Conservation (phyloP, 78 protist genomes). For the Planoprotostelium fungivorum region DNA sequence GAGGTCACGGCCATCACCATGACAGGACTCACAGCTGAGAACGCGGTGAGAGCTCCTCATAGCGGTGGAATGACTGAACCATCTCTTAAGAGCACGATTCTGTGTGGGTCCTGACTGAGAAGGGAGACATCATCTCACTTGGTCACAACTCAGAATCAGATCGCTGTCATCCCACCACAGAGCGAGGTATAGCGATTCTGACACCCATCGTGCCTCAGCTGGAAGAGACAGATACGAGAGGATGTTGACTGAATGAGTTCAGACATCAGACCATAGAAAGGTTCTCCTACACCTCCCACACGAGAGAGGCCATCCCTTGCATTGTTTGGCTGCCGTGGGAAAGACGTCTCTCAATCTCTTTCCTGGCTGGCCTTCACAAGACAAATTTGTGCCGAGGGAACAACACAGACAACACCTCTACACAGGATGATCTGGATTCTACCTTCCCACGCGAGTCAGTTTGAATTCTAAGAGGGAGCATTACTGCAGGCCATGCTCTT, state of each 20-base stretch:
- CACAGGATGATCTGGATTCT: background rate
- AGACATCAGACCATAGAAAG: background rate
- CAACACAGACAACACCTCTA: background rate
- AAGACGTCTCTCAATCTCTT: background rate
- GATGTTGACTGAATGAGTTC: background rate
- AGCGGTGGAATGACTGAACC: background rate
- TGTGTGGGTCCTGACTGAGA: background rate
- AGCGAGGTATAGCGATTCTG: background rate
- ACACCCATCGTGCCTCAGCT: background rate
- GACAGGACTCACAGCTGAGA: no score
- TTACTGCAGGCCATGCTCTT: background rate
- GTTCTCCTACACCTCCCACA: background rate
- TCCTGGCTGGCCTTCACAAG: background rate
- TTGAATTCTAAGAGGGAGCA: background rate
- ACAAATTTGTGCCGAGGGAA: background rate
- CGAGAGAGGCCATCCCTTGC: background rate
- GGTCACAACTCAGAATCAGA: background rate
- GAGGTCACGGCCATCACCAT: background rate
- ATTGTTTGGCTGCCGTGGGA: background rate
- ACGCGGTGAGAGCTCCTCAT: no score
- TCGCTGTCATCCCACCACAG: background rate
- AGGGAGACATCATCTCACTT: background rate
- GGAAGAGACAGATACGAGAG: background rate
- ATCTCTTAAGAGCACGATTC: background rate
- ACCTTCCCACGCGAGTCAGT: background rate